Evolutionary conservation across 2,329 filamentous ascomycete genomes (phyloP), one percentile per base, ranked within the genome.

Genomic region (Penicillium janthinellum): DNA sequence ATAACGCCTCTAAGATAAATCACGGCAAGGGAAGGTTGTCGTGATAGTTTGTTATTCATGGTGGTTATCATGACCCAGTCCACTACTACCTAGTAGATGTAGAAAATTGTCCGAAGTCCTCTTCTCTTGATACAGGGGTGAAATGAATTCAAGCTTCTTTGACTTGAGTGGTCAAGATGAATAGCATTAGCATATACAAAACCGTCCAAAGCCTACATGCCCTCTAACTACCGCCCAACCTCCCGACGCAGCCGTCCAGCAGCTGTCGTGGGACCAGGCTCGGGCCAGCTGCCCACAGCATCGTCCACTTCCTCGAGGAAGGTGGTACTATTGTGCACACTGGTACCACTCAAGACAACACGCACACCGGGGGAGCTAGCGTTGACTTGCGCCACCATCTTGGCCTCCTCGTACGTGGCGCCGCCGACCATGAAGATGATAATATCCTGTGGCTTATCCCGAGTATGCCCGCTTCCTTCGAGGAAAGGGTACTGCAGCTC

Each of bases 391-490:
- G 95, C 92, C 41, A 98, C 87, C 83, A 92, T 92, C 80, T 96
- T 97, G 5, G 95, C 93, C 76, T 99, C 95, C 75, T 99, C 95
- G 71, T 97, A 99, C 0, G 95, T 99, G 17, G 90, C 88, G 2
- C 95, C 95, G 5, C 95, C 95, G 25, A 97, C 83, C 71, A 99
- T 93, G 73, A 99, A 99, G 7, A 99, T 86, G 45, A 99, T 86
- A 42, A 99, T 90, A 73, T 99, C 96, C 74, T 99, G 95, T 4
- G 95, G 95, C 75, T 98, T 98, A 72, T 99, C 96, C 63, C 90
- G 86, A 11, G 92, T 97, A 12, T 90, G 87, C 2, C 90, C 90
- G 15, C 90, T 89, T 6, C 91, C 92, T 67, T 98, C 95, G 5
- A 98, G 86, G 72, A 98, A 99, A 0, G 95, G 96, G 72, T 96